A percentile compares a stretch with the other conserved stretches of the same genome.
phyloP scores from a whole-genome alignment of 1,284 basidiomycete genomes.

The Sphaerobolus stellatus region DNA sequence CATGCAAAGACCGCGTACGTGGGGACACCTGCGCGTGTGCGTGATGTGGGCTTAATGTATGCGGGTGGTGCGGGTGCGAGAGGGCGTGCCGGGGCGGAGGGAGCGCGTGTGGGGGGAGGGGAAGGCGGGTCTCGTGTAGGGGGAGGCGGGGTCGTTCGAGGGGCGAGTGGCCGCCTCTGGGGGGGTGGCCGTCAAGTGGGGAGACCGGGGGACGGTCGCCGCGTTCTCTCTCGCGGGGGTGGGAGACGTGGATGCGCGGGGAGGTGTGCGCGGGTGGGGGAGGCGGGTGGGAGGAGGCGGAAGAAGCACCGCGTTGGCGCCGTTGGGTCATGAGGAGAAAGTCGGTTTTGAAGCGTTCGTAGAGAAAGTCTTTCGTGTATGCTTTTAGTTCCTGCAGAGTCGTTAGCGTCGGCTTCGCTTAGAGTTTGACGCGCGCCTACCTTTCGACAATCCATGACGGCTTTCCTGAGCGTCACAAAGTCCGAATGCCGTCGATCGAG shows the following conservation, averaged over 20 bases:
- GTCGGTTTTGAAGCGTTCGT: conserved; percentile 71
- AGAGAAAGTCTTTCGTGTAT: conserved; percentile 79
- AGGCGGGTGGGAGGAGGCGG: conserved; percentile 22
- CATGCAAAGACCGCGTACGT: too few species aligned
- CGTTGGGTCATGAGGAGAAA: conserved; percentile 43
- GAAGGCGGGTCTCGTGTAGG: too few species aligned
- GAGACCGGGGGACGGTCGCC: neutral
- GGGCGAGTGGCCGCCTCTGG: neutral
- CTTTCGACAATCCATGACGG: conserved; percentile 48
- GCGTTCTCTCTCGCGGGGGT: neutral
- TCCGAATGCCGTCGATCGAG: conserved; percentile 75
- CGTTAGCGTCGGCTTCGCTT: conserved; percentile 1
- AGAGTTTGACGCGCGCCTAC: conserved; percentile 38
- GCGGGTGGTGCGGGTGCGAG: conserved; percentile 3
- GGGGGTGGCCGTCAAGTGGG: neutral
- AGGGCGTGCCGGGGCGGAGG: conserved; percentile 3
- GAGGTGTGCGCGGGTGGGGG: conserved; percentile 23
- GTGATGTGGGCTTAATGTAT: conserved; percentile 1
- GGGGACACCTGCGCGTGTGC: conserved; percentile 2
- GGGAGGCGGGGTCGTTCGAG: too few species aligned
- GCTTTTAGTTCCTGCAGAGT: conserved; percentile 67
- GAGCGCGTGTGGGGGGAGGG: neutral
- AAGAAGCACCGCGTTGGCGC: conserved; percentile 36
- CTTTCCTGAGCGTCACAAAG: conserved; percentile 67
- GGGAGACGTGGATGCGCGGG: neutral